A percentile compares a stretch with the other conserved stretches of the same genome.
Evolutionary conservation across 23 red algal species (phyloP).

Genomic region (Gracilaria vermiculophylla): DNA sequence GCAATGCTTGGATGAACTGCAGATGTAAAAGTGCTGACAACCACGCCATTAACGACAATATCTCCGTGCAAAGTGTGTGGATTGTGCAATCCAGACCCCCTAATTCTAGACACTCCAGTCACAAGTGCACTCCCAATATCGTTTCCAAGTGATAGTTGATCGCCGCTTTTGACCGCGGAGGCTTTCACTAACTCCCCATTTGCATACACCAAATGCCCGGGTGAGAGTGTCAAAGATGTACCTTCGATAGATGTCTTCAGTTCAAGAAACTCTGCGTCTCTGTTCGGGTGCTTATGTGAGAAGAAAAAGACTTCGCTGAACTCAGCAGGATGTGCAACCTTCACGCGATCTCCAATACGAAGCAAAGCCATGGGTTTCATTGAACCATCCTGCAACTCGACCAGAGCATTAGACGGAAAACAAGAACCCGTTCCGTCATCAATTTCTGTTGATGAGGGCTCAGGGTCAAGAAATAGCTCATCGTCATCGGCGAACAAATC

Average conservation of each 20-base stretch:
- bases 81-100: conserved; percentile 52
- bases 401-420: conserved; percentile 58
- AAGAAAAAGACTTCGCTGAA: conserved; percentile 67
- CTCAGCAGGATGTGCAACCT: conserved; percentile 43
- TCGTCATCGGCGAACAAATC: neutral
- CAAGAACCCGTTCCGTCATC: conserved; percentile 28
- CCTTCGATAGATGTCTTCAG: conserved; percentile 26
- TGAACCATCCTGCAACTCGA: conserved; percentile 52
- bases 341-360: conserved; percentile 52
- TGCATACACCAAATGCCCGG: conserved; percentile 62
- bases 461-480: neutral
- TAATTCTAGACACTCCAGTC: neutral
- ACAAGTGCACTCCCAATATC: neutral
- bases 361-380: conserved; percentile 40
- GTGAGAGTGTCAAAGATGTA: conserved; percentile 35
- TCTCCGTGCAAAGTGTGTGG: conserved; percentile 77
- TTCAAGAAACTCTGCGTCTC: neutral
- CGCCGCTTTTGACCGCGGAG: conserved; percentile 19
- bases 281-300: conserved; percentile 24
- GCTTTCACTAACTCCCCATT: conserved; percentile 18
- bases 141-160: neutral
- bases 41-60: conserved; percentile 65
- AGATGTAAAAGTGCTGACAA: conserved; percentile 60
- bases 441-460: neutral
- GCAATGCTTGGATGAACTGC: conserved; percentile 49